Conservation (phyloP, 1,284 basidiomycete species). For the Neonothopanus nambi region DNA sequence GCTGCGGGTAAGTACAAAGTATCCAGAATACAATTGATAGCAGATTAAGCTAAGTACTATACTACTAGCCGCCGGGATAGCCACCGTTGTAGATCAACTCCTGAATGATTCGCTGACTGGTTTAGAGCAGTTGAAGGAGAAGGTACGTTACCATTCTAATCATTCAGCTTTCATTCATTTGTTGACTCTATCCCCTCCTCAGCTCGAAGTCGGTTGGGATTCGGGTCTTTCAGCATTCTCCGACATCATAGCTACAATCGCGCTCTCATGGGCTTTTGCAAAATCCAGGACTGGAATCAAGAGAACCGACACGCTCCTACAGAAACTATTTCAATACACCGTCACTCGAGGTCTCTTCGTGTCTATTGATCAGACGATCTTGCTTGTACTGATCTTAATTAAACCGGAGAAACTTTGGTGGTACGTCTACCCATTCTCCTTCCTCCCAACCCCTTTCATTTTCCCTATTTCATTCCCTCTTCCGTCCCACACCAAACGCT, state of each 20-base stretch:
- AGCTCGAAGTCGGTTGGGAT: conserved; percentile 3
- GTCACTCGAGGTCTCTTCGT: conserved; percentile 7
- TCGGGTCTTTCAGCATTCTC: background rate
- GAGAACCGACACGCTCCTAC: conserved; percentile 5
- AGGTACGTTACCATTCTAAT: background rate
- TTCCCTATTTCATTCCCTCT: no score
- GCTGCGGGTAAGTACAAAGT: background rate
- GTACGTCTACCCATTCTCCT: background rate
- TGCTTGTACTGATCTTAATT: background rate
- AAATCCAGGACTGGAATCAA: background rate
- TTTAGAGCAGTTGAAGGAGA: background rate
- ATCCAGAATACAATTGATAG: background rate
- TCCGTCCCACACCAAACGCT: no score
- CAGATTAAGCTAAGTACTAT: background rate
- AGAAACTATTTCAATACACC: conserved; percentile 8
- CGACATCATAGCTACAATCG: conserved; percentile 1
- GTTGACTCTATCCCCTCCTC: background rate
- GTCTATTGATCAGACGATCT: background rate
- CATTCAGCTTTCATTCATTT: no score
- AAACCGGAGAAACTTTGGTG: conserved; percentile 3
- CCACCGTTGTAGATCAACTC: background rate
- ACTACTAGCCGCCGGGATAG: background rate
- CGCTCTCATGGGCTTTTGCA: background rate
- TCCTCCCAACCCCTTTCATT: no score
- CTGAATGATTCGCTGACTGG: background rate